Percentiles rank a stretch among this genome's conserved stretches.
phyloP scores from a whole-genome alignment of 257 asterid species.

The Nicotiana undulata region DNA sequence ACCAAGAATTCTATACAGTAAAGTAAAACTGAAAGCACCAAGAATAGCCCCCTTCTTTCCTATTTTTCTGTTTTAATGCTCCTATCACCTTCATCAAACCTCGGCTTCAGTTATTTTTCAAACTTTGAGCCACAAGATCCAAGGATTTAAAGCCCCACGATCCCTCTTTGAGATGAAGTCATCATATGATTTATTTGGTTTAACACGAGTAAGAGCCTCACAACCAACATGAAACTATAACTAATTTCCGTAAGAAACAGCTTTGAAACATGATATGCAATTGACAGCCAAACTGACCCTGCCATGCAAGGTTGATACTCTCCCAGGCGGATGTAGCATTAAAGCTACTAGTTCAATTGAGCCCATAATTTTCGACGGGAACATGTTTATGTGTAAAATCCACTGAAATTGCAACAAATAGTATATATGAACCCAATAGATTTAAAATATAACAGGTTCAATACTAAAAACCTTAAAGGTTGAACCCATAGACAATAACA shows the following conservation, averaged over 20 bases:
- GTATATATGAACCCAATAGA: too few species aligned
- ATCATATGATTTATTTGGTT: neutral
- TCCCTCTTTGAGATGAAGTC: neutral
- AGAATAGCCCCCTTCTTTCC: neutral
- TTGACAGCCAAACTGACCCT: neutral
- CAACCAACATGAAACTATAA: neutral
- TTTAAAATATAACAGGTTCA: too few species aligned
- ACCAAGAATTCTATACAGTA: neutral
- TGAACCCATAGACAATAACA: neutral
- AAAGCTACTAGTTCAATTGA: too few species aligned
- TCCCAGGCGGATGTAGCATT: too few species aligned
- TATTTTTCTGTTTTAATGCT: neutral
- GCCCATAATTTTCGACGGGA: too few species aligned
- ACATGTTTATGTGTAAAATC: too few species aligned
- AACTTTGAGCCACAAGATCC: neutral
- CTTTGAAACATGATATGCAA: neutral
- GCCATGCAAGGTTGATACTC: neutral
- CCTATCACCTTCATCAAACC: neutral
- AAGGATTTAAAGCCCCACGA: neutral
- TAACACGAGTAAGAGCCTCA: neutral
- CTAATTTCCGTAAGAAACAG: neutral
- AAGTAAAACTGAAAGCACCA: neutral
- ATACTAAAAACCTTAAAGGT: too few species aligned
- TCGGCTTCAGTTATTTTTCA: neutral
- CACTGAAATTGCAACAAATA: too few species aligned